These are phyloP conservation scores for Paramarasmius palmivorus DNA, from an alignment of 1,284 basidiomycete species.

Conservation along the genomic window DNA sequence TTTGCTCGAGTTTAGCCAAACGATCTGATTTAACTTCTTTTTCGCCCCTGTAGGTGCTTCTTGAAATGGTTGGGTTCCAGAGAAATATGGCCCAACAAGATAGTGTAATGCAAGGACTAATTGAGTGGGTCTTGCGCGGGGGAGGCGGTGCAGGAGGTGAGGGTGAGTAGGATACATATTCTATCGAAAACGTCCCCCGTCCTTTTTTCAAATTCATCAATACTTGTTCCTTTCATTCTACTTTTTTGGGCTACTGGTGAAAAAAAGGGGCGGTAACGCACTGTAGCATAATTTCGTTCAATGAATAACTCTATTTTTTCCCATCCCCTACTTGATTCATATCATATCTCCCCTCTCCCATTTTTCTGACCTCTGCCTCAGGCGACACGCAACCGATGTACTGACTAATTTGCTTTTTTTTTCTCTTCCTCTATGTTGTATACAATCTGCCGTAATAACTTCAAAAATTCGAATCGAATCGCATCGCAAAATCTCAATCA, in stretches of 20 bases:
- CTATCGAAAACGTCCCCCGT: constrained; percentile 2
- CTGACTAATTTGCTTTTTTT: constrained; percentile 13
- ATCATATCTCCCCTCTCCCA: constrained; percentile 1
- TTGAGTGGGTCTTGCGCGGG: constrained; percentile 10
- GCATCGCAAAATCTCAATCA: neutral
- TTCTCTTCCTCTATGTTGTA: constrained; percentile 2
- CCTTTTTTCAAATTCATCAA: constrained; percentile 7
- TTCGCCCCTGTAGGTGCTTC: constrained; percentile 45
- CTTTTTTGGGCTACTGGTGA: neutral
- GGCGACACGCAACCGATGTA: constrained; percentile 31
- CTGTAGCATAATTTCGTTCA: neutral
- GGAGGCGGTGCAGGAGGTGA: constrained; percentile 25
- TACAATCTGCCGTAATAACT: neutral
- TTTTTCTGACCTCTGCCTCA: constrained; percentile 11
- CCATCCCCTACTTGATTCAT: neutral
- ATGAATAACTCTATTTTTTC: neutral
- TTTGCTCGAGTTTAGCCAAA: neutral
- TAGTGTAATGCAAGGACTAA: constrained; percentile 69
- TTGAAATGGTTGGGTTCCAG: constrained; percentile 84
- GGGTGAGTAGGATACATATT: constrained; percentile 21
- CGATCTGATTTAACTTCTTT: neutral
- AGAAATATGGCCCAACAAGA: constrained; percentile 86
- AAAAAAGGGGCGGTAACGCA: constrained; percentile 3
- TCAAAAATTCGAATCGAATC: neutral
- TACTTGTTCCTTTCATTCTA: constrained; percentile 2